These are phyloP conservation scores for Mucuna pruriens DNA, from an alignment of 306 rosid genomes.

Conservation along the genomic window DNA sequence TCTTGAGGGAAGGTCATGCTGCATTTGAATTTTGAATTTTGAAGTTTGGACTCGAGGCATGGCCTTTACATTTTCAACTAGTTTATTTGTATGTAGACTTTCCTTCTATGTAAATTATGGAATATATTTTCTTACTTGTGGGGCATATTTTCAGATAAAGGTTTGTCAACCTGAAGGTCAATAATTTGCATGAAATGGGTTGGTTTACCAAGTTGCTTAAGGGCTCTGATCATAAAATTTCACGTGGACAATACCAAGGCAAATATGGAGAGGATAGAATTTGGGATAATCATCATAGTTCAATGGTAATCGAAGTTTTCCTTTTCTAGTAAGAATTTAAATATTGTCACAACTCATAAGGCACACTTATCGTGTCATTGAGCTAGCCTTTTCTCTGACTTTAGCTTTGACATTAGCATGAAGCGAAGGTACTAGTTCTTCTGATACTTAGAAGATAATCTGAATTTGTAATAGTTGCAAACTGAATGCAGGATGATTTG, in stretches of 20 bases:
- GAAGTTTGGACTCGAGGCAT: slow-evolving; percentile 25
- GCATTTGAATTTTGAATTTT: slow-evolving; percentile 18
- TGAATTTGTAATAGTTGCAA: slow-evolving; percentile 37
- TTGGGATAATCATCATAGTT: slow-evolving; percentile 58
- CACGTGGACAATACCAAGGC: slow-evolving; percentile 54
- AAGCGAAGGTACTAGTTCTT: slow-evolving; percentile 26
- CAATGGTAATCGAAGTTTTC: slow-evolving; percentile 60
- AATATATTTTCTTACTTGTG: slow-evolving; percentile 9
- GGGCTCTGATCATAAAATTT: slow-evolving; percentile 62
- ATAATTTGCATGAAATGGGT: slow-evolving; percentile 59
- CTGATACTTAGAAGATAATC: slow-evolving; percentile 24
- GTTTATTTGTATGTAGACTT: slow-evolving; percentile 5
- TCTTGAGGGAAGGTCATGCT: not conserved
- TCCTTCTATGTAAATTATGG: slow-evolving; percentile 11
- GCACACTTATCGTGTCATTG: slow-evolving; percentile 17
- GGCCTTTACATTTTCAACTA: not conserved
- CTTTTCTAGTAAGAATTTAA: slow-evolving; percentile 15
- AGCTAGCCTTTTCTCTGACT: slow-evolving; percentile 27
- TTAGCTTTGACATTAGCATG: slow-evolving; percentile 7
- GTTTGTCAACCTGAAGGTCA: slow-evolving; percentile 39
- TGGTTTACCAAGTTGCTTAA: slow-evolving; percentile 81
- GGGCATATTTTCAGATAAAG: slow-evolving; percentile 49
- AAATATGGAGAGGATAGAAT: slow-evolving; percentile 57
- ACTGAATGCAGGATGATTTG: slow-evolving; percentile 67
- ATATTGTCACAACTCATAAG: not conserved